Conservation (phyloP, 805 yeast genomes). For the Barnettozyma pratensis region DNA sequence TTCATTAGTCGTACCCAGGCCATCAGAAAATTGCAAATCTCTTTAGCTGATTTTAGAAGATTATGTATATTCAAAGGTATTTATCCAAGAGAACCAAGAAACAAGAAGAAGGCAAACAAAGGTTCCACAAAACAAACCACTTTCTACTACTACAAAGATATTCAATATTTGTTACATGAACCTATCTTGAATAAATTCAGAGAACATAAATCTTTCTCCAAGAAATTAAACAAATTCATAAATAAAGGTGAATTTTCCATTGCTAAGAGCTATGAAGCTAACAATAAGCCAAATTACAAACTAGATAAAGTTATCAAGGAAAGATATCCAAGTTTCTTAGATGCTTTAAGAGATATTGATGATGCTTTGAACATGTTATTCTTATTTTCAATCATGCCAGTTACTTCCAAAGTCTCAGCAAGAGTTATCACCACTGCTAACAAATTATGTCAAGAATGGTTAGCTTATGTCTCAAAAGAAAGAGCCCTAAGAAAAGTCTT, state of each 20-base stretch:
- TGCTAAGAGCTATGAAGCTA: slow-evolving; percentile 79
- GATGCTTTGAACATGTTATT: slow-evolving; percentile 95
- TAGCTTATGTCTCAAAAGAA: slow-evolving; percentile 87
- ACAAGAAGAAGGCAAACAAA: slow-evolving; percentile 93
- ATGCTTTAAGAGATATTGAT: slow-evolving; percentile 89
- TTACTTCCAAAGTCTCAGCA: slow-evolving; percentile 76
- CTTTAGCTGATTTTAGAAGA: slow-evolving; percentile 94
- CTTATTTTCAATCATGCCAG: slow-evolving; percentile 91
- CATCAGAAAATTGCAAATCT: slow-evolving; percentile 82
- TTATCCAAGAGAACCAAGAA: slow-evolving; percentile 93
- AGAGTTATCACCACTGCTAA: slow-evolving; percentile 86
- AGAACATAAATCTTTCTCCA: slow-evolving; percentile 92
- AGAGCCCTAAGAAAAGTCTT: slow-evolving; percentile 80
- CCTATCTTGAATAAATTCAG: slow-evolving; percentile 88
- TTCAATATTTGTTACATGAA: slow-evolving; percentile 91
- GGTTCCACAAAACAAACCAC: slow-evolving; percentile 97
- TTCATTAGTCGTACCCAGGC: slow-evolving; percentile 95
- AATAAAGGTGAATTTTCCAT: slow-evolving; percentile 89
- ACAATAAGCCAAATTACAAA: slow-evolving; percentile 70
- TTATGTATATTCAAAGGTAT: slow-evolving; percentile 97
- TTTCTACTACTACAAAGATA: slow-evolving; percentile 90
- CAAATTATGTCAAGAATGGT: slow-evolving; percentile 87
- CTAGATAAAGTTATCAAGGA: slow-evolving; percentile 90
- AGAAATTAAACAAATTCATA: slow-evolving; percentile 81
- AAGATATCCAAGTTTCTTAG: slow-evolving; percentile 90